A percentile compares a stretch with the other conserved stretches of the same genome.
These are phyloP conservation scores for Leishmania guyanensis DNA, from an alignment of 208 protist genomes.

Conservation along the genomic window DNA sequence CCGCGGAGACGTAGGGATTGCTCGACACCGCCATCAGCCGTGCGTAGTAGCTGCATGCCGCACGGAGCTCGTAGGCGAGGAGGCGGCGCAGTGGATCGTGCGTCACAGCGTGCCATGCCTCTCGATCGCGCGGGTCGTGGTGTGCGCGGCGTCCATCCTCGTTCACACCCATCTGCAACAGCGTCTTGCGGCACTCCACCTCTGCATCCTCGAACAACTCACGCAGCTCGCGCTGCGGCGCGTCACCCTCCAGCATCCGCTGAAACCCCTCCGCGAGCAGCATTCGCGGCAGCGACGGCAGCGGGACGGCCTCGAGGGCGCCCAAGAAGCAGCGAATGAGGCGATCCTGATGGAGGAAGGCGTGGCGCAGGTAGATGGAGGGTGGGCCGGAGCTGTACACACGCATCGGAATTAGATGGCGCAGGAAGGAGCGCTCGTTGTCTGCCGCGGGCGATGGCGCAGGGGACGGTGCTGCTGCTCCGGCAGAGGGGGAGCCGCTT, in stretches of 20 bases:
- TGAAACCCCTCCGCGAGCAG: slow-evolving; percentile 87
- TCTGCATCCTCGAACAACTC: slow-evolving; percentile 78
- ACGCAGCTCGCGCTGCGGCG: slow-evolving; percentile 77
- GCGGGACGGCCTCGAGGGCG: slow-evolving; percentile 66
- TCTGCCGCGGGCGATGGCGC: neutral
- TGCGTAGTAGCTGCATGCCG: slow-evolving; percentile 70
- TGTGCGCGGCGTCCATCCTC: neutral
- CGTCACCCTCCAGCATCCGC: slow-evolving; percentile 63
- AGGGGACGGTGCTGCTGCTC: neutral
- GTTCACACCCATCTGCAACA: slow-evolving; percentile 44
- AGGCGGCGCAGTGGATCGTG: slow-evolving; percentile 62
- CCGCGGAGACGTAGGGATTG: slow-evolving; percentile 43
- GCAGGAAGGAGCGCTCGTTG: slow-evolving; percentile 64
- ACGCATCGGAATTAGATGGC: slow-evolving; percentile 74
- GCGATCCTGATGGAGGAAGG: slow-evolving; percentile 67
- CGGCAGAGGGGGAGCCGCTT: neutral
- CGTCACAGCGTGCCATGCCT: slow-evolving; percentile 39
- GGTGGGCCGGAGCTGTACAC: slow-evolving; percentile 58
- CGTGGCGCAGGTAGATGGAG: slow-evolving; percentile 65
- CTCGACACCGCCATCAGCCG: slow-evolving; percentile 57
- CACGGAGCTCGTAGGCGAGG: slow-evolving; percentile 75
- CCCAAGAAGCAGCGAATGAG: slow-evolving; percentile 64
- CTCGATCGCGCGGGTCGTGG: slow-evolving; percentile 26
- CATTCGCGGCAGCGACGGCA: slow-evolving; percentile 77
- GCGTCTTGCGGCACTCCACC: slow-evolving; percentile 51